Percentiles rank a stretch among this genome's conserved stretches.
Evolutionary conservation across 169 alveolate genomes (phyloP).

Genomic region (Amoebophrya sp.): DNA sequence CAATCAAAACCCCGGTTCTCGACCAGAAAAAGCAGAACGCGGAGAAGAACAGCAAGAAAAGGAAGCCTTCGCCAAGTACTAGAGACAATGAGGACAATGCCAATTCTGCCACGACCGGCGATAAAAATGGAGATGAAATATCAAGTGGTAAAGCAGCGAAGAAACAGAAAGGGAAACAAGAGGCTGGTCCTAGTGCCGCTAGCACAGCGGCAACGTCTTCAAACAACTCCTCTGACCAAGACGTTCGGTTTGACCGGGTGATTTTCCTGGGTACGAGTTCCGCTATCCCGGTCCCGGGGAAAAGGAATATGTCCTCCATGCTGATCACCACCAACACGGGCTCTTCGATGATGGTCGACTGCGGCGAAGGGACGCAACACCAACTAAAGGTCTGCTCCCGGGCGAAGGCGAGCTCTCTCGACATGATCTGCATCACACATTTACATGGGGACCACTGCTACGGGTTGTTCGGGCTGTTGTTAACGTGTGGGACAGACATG

Average conservation of each 20-base stretch:
- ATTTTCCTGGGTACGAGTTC: conserved; percentile 33
- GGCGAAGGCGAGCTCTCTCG: background rate
- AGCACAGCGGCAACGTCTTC: too few species aligned
- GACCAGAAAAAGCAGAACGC: too few species aligned
- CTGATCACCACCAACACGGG: conserved; percentile 13
- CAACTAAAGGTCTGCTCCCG: background rate
- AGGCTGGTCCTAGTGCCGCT: too few species aligned
- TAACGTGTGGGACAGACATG: conserved; percentile 16
- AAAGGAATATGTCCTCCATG: conserved; percentile 21
- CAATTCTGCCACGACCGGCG: too few species aligned
- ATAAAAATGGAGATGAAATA: too few species aligned
- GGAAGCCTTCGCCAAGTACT: too few species aligned
- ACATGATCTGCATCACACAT: conserved; percentile 25
- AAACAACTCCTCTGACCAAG: too few species aligned
- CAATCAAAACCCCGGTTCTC: too few species aligned
- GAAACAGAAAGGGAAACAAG: too few species aligned
- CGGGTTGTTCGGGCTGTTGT: conserved; percentile 28
- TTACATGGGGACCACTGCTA: conserved; percentile 35
- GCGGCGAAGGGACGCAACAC: conserved; percentile 37
- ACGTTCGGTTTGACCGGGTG: conserved; percentile 21
- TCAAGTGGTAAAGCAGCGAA: too few species aligned
- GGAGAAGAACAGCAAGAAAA: too few species aligned
- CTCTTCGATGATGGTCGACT: conserved; percentile 21
- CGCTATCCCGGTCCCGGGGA: conserved; percentile 27
- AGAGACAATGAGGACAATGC: too few species aligned